Base-by-base conservation (phyloP, 2,329 filamentous ascomycete species). In the Penicillium expansum region DNA sequence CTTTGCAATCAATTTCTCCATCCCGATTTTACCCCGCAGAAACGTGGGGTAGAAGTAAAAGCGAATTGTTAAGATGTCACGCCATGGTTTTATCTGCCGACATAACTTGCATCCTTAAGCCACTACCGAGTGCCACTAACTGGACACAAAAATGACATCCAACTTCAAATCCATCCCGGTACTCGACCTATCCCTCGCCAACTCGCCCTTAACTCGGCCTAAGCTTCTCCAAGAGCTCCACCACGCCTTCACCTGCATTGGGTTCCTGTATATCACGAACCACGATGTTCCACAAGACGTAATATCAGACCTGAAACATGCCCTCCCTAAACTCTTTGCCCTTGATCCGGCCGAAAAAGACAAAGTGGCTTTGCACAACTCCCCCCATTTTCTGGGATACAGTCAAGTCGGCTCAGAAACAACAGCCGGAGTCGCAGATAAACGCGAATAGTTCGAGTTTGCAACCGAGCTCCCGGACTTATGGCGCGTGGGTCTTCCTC, bases 181-280 rank as follows among this genome's bases (percentile, higher is more conserved):
- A 20, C 74, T 84, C 48, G 77, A 83, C 62, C 73, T 84, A 32
- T 78, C 79, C 13, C 48, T 50, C n/a, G 48, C 35, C n/a, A 49
- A 49, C 11, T 49, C 35, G 1, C 35, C 35, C 8, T 3, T 37
- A 39, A 39, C 32, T 16, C 33, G 47, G 7, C 47, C 47, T 3
- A 37, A 49, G 24, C 35, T 49, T 20, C 35, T 49, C n/a, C 24
- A 49, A 8, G 67, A 77, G 45, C 59, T 67, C 20, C 59, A 52
- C 42, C 52, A 47, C 22, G 51, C 63, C n/a, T 39, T 69, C 33
- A 60, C 60, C 5, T 58, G 54, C 16, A 59, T 67, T 22, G 66
- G 68, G n/a, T 69, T 69, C 43, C 56, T 69, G 24, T 69, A 70
- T 48, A 48, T 69, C 44, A 61, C 61, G 18, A 69, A 69, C 37